Conservation (phyloP, 1,284 basidiomycete species). For the Sphagnurus paluster region DNA sequence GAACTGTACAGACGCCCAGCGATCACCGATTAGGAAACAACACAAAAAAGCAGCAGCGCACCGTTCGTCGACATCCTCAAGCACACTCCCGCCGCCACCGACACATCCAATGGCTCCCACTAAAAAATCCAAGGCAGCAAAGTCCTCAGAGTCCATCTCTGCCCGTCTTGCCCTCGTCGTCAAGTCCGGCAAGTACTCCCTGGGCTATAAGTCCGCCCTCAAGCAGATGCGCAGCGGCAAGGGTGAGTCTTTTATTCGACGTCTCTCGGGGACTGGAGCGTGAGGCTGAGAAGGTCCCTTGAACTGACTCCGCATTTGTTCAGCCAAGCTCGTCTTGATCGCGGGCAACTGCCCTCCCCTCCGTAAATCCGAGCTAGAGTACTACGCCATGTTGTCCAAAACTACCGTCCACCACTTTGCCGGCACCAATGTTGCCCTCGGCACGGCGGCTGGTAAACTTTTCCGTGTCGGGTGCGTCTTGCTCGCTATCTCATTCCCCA, state of each 20-base stretch:
- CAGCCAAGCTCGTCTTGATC: conserved; percentile 98
- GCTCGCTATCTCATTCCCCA: neutral
- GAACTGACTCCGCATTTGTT: conserved; percentile 48
- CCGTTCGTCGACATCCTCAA: conserved; percentile 21
- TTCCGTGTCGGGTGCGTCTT: conserved; percentile 93
- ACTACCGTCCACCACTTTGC: conserved; percentile 96
- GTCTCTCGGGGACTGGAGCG: conserved; percentile 87
- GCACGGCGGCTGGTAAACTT: conserved; percentile 98
- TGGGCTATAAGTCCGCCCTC: conserved; percentile 96
- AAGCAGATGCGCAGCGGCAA: conserved; percentile 99
- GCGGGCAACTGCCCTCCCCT: conserved; percentile 99
- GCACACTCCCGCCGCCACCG: conserved; percentile 25
- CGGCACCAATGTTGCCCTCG: conserved; percentile 96
- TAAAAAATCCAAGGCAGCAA: conserved; percentile 92
- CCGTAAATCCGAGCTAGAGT: conserved; percentile 99
- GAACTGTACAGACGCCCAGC: conserved; percentile 29
- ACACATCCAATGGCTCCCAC: conserved; percentile 78
- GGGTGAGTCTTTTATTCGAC: conserved; percentile 65
- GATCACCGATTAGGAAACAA: neutral
- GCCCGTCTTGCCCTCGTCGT: conserved; percentile 96
- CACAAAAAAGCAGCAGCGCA: conserved; percentile 12
- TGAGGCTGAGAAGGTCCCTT: conserved; percentile 97
- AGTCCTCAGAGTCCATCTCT: conserved; percentile 93
- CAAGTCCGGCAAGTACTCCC: conserved; percentile 92
- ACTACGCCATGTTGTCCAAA: conserved; percentile 99